Conservation (phyloP, 768 basidiomycete genomes). For the Leccinellum albellum region DNA sequence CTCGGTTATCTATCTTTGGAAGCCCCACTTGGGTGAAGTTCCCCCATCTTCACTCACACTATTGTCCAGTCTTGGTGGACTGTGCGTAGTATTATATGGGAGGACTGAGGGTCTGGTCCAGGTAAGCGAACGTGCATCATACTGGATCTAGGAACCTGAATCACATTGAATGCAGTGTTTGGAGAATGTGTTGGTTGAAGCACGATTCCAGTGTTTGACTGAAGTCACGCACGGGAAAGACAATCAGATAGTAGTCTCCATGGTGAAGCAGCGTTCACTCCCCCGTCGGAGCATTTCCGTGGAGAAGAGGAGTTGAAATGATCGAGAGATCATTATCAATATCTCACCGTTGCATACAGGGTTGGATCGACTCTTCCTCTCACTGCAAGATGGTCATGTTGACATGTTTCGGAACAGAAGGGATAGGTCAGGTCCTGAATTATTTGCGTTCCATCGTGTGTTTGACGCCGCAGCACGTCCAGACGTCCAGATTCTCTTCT, state of each 20-base stretch:
- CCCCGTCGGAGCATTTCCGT: slow-evolving; percentile 60
- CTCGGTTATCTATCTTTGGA: not conserved
- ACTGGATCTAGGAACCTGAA: slow-evolving; percentile 12
- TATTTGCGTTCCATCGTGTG: slow-evolving; percentile 64
- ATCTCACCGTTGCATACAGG: slow-evolving; percentile 75
- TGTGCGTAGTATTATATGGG: slow-evolving; percentile 82
- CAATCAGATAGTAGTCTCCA: slow-evolving; percentile 23
- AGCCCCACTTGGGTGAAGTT: not conserved
- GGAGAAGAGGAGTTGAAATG: slow-evolving; percentile 68
- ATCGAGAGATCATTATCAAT: slow-evolving; percentile 83
- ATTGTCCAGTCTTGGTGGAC: slow-evolving; percentile 55
- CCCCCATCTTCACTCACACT: not conserved
- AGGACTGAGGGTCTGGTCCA: slow-evolving; percentile 68
- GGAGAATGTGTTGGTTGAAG: slow-evolving; percentile 71
- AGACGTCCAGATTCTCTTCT: too few species aligned
- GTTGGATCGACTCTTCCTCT: slow-evolving; percentile 32
- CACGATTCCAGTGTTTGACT: slow-evolving; percentile 79
- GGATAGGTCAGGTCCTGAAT: slow-evolving; percentile 82
- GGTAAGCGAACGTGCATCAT: slow-evolving; percentile 39
- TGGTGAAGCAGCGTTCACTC: slow-evolving; percentile 35
- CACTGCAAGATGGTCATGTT: slow-evolving; percentile 1
- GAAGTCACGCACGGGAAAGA: slow-evolving; percentile 49
- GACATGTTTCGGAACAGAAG: slow-evolving; percentile 45
- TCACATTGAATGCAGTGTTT: slow-evolving; percentile 29
- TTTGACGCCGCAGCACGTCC: slow-evolving; percentile 44